Evolutionary conservation across 1,284 basidiomycete species (phyloP).

Genomic region (Nidula niveotomentosa): DNA sequence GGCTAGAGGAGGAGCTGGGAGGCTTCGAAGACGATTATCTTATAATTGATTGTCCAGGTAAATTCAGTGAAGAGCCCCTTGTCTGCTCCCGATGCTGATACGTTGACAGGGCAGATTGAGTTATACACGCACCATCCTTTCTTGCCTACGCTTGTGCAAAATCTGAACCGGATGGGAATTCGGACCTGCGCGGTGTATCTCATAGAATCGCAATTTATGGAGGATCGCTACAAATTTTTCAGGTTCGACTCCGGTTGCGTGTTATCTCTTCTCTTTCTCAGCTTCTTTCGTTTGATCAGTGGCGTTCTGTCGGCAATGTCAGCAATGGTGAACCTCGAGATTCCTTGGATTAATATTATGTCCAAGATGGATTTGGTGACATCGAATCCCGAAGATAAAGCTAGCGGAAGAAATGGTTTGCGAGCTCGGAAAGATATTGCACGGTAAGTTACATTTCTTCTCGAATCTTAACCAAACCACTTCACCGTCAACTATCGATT

Average conservation of each 20-base stretch:
- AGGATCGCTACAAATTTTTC: constrained; percentile 98
- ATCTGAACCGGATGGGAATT: constrained; percentile 72
- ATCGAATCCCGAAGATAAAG: constrained; percentile 58
- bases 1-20: constrained; percentile 97
- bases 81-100: neutral
- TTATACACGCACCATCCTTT: constrained; percentile 99
- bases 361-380: constrained; percentile 99
- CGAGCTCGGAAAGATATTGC: constrained; percentile 77
- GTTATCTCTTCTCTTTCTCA: neutral
- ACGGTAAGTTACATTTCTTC: constrained; percentile 42
- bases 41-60: constrained; percentile 97
- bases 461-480: too few species aligned
- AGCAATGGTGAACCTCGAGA: constrained; percentile 97
- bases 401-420: constrained; percentile 68
- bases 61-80: constrained; percentile 10
- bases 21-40: constrained; percentile 97
- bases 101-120: constrained; percentile 86
- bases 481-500: too few species aligned
- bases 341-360: constrained; percentile 97
- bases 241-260: constrained; percentile 42
- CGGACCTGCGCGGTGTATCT: constrained; percentile 87
- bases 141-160: constrained; percentile 83
- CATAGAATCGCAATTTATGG: constrained; percentile 98
- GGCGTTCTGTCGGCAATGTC: constrained; percentile 99
- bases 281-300: constrained; percentile 35